These are phyloP conservation scores for Pyrenochaeta sp. DNA, from an alignment of 2,329 filamentous ascomycete genomes.

Conservation along the genomic window DNA sequence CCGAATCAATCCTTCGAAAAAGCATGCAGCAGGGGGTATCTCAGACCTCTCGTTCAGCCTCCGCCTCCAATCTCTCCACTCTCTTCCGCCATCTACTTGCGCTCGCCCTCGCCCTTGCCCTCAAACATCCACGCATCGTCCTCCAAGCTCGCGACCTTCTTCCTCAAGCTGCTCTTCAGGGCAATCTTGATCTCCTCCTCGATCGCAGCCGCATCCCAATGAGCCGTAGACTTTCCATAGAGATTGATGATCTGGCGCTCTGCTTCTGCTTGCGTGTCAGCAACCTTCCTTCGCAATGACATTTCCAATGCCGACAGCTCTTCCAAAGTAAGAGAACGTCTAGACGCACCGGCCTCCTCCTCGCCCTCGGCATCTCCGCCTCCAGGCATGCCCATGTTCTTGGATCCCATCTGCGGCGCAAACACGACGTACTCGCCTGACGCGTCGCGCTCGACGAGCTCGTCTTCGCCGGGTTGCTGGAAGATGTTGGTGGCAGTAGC, in stretches of 20 bases:
- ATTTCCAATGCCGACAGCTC: not conserved
- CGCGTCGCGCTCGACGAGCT: constrained; percentile 59
- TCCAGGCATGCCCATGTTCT: constrained; percentile 28
- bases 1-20: no score
- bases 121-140: constrained; percentile 95
- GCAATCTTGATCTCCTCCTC: constrained; percentile 55
- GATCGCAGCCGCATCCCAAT: constrained; percentile 34
- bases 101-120: no score
- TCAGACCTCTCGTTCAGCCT: no score
- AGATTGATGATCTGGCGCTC: constrained; percentile 43
- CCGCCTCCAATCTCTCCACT: not conserved
- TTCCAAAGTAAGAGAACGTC: no score
- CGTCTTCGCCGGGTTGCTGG: constrained; percentile 37
- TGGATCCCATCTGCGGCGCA: constrained; percentile 33
- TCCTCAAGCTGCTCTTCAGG: constrained; percentile 70
- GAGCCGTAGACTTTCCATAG: constrained; percentile 38
- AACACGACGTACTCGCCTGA: constrained; percentile 56
- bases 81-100: constrained; percentile 18
- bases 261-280: constrained; percentile 30
- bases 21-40: no score
- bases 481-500: constrained; percentile 23
- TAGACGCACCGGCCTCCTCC: constrained; percentile 39
- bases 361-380: constrained; percentile 32
- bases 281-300: not conserved
- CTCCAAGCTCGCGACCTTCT: constrained; percentile 75